phyloP scores from a whole-genome alignment of 1,284 basidiomycete species.

The Sphaerobolus stellatus region DNA sequence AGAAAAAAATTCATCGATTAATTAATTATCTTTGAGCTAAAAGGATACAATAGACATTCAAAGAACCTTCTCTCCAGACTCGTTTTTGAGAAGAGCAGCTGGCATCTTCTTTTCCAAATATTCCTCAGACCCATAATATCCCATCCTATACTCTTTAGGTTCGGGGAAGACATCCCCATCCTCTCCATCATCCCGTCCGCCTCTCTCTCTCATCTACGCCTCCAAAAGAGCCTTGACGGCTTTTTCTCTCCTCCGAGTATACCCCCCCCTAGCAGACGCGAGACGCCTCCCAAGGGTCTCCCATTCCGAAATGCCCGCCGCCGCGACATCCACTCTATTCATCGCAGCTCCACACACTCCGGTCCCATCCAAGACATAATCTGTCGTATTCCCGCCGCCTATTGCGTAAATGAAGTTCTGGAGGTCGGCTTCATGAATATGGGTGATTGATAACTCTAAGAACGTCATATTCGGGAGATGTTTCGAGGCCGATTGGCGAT shows the following conservation, averaged over 20 bases:
- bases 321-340: no score
- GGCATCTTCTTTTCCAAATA: no score
- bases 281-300: conserved; percentile 51
- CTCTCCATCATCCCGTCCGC: no score
- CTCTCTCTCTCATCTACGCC: no score
- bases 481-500: conserved; percentile 16
- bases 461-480: conserved; percentile 43
- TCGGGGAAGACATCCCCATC: no score
- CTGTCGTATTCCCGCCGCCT: conserved; percentile 47
- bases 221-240: conserved; percentile 49
- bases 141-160: no score
- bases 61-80: no score
- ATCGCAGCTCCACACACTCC: conserved; percentile 21
- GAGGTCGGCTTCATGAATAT: conserved; percentile 47
- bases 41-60: no score
- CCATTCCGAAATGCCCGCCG: conserved; percentile 59
- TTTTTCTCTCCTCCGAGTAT: conserved; percentile 58
- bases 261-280: conserved; percentile 51
- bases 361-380: conserved; percentile 38
- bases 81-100: no score
- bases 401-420: conserved; percentile 44
- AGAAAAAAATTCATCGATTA: no score
- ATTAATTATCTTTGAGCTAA: no score
- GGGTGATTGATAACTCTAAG: conserved; percentile 63
- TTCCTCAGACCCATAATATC: no score